Conservation (phyloP, 1,284 basidiomycete species). For the Pseudozyma sp. region DNA sequence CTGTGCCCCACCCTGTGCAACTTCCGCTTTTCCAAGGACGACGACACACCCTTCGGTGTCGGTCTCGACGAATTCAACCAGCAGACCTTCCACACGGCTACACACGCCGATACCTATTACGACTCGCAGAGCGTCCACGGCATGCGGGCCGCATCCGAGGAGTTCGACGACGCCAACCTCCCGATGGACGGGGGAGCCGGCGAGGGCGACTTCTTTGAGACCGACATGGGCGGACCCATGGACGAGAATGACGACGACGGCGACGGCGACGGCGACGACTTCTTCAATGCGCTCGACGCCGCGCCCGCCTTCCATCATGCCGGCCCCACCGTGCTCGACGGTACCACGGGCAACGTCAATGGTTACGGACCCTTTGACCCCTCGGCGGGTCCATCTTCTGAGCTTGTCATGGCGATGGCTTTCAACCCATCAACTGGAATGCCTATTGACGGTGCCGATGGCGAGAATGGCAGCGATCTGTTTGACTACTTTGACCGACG, state of each 20-base stretch:
- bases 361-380: conserved; percentile 46
- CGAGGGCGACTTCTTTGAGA: conserved; percentile 43
- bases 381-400: conserved; percentile 70
- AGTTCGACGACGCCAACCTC: conserved; percentile 33
- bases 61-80: conserved; percentile 49
- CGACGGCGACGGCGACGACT: conserved; percentile 62
- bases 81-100: conserved; percentile 40
- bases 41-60: conserved; percentile 56
- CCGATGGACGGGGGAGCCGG: conserved; percentile 21
- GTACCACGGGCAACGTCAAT: conserved; percentile 32
- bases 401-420: conserved; percentile 86
- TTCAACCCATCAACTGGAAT: conserved; percentile 61
- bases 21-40: conserved; percentile 60
- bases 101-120: conserved; percentile 24
- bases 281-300: conserved; percentile 67
- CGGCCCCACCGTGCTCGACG: conserved; percentile 42
- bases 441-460: conserved; percentile 38
- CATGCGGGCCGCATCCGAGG: conserved; percentile 33
- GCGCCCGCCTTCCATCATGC: conserved; percentile 38
- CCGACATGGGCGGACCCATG: conserved; percentile 20
- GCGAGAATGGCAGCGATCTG: conserved; percentile 46
- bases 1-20: conserved; percentile 59
- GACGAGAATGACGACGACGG: conserved; percentile 41
- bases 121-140: conserved; percentile 14
- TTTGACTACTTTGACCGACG: conserved; percentile 95